Evolutionary conservation across 345 rosid species (phyloP).

Genomic region (Aegle marmelos): DNA sequence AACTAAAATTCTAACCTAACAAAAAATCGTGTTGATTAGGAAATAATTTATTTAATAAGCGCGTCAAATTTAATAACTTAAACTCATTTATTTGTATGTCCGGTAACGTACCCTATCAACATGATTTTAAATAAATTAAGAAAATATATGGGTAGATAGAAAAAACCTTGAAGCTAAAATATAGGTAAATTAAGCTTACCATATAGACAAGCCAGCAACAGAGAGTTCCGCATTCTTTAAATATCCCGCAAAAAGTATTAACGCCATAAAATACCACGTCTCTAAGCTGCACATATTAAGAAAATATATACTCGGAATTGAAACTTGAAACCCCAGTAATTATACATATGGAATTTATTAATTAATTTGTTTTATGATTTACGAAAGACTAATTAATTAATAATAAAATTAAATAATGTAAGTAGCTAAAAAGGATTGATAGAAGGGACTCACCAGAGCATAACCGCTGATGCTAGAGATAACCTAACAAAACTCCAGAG

Average conservation of each 20-base stretch:
- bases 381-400: not conserved
- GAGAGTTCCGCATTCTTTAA: conserved; percentile 69
- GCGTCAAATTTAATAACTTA: no score
- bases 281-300: conserved; percentile 56
- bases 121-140: no score
- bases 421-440: no score
- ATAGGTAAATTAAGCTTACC: conserved; percentile 35
- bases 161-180: no score
- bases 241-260: conserved; percentile 78
- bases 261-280: conserved; percentile 71
- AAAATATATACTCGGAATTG: not conserved
- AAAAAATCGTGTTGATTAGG: no score
- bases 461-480: conserved; percentile 88
- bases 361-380: not conserved
- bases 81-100: no score
- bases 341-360: no score
- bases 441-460: conserved; percentile 62
- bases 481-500: conserved; percentile 64
- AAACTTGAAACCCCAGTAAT: not conserved
- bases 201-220: conserved; percentile 76
- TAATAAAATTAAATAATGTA: not conserved
- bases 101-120: no score
- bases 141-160: no score
- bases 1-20: no score
- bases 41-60: no score